Base-by-base conservation (phyloP, 2,329 filamentous ascomycete genomes). In the Exserohilum turcica region DNA sequence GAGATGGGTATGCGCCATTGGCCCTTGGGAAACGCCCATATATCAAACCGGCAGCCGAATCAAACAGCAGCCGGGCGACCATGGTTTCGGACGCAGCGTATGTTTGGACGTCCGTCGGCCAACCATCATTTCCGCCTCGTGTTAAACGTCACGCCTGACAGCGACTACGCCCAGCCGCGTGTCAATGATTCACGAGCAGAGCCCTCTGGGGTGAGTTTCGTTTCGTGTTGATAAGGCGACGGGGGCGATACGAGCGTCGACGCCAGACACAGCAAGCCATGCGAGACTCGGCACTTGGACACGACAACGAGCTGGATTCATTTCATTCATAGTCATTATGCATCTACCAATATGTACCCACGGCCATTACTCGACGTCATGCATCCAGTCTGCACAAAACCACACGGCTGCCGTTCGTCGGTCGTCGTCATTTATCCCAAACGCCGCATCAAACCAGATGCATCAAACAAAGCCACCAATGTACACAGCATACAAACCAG, bases 1-100 rank as follows among this genome's bases (percentile, higher is more conserved):
- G 33, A 24, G 28, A 43, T 19, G 39, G 28, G 12, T 31, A 19
- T 50, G 24, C 32, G 47, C 32, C 13, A 43, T 50, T 39, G 47
- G 39, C 29, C 47, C 47, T 43, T 24, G 5, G 8, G 38, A 53
- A 33, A 32, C 32, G 32, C 50, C 45, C 15, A 53, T 43, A 49
- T 49, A 48, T 15, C 38, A 37, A 18, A 8, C 15, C 35, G 27
- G n/a, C n/a, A n/a, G n/a, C n/a, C n/a, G n/a, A n/a, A n/a, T n/a
- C n/a, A n/a, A n/a, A n/a, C n/a, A n/a, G n/a, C n/a, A n/a, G 16
- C 13, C 35, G 16, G 10, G 24, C 13, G 39, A 13, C 8, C 24
- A n/a, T 38, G 4, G 43, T 49, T 49, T 48, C 38, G 35, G 28
- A 28, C 45, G 7, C n/a, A 19, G 33, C 33, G 18, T 35, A 4